Percentiles rank a stretch among this genome's conserved stretches.
phyloP scores from a whole-genome alignment of 345 rosid species.

The Tarenaya hassleriana region DNA sequence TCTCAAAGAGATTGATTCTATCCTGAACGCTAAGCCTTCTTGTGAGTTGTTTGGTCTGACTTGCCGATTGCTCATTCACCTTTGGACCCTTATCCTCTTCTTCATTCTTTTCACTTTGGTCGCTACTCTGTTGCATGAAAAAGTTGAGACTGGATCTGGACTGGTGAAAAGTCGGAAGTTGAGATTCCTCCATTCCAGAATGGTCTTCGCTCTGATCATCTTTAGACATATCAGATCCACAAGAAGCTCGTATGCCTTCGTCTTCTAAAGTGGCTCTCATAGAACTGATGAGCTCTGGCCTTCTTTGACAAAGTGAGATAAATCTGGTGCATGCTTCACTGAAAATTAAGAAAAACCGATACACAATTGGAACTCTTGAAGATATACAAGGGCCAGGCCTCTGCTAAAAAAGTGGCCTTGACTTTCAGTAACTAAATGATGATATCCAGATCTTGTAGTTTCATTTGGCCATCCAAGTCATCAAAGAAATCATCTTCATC shows the following conservation, averaged over 20 bases:
- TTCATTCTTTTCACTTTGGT: constrained; percentile 37
- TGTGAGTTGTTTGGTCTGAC: constrained; percentile 52
- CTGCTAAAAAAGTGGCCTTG: constrained; percentile 10
- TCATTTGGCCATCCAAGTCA: constrained; percentile 16
- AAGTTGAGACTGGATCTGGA: constrained; percentile 20
- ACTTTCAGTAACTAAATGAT: constrained; percentile 16
- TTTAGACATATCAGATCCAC: constrained; percentile 96
- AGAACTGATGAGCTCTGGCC: constrained; percentile 61
- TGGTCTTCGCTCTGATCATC: constrained; percentile 65
- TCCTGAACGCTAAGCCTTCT: constrained; percentile 99
- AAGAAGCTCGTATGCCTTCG: constrained; percentile 59
- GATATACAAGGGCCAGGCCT: constrained; percentile 18
- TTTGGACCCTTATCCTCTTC: constrained; percentile 41
- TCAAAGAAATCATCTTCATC: constrained; percentile 13
- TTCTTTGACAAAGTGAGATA: constrained; percentile 62
- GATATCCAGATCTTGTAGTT: constrained; percentile 3
- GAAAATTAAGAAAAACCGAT: constrained; percentile 19
- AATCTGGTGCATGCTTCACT: constrained; percentile 71
- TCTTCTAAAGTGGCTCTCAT: constrained; percentile 56
- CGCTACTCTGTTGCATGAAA: constrained; percentile 21
- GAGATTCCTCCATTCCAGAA: constrained; percentile 37
- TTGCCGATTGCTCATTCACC: constrained; percentile 34
- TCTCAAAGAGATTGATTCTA: constrained; percentile 91
- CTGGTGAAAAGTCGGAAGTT: constrained; percentile 32
- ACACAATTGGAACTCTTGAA: constrained; percentile 21